phyloP scores from a whole-genome alignment of 2,329 filamentous ascomycete species.

The Epicoccum sorghinum region DNA sequence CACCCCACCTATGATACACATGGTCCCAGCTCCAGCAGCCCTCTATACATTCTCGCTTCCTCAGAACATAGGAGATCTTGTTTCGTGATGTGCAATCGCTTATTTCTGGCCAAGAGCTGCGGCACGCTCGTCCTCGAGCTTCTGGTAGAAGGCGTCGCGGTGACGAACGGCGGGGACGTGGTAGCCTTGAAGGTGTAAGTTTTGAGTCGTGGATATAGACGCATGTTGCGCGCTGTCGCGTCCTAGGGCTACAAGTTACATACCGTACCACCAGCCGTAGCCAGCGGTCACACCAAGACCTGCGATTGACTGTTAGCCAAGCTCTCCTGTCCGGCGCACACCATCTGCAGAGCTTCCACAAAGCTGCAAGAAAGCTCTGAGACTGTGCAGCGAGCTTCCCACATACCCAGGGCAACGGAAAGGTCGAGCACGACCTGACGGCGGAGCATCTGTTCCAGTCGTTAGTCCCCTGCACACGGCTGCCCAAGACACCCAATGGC shows the following conservation, averaged over 20 bases:
- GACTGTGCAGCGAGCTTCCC: not conserved
- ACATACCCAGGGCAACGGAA: slow-evolving; percentile 69
- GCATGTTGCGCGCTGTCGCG: not conserved
- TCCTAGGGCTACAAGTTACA: slow-evolving; percentile 35
- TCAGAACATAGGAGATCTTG: slow-evolving; percentile 37
- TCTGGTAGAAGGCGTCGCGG: slow-evolving; percentile 68
- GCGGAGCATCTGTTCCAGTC: slow-evolving; percentile 64
- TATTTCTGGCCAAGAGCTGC: slow-evolving; percentile 50
- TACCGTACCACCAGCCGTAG: slow-evolving; percentile 72
- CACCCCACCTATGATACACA: slow-evolving; percentile 42
- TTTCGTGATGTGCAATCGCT: slow-evolving; percentile 18
- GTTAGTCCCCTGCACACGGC: slow-evolving; percentile 31
- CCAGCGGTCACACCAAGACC: slow-evolving; percentile 67
- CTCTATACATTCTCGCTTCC: slow-evolving; percentile 32
- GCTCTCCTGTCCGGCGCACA: slow-evolving; percentile 17
- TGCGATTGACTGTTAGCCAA: slow-evolving; percentile 43
- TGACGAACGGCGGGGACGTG: slow-evolving; percentile 68
- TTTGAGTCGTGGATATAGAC: not conserved
- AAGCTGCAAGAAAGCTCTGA: not conserved
- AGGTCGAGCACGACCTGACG: slow-evolving; percentile 70
- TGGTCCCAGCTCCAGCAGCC: slow-evolving; percentile 30
- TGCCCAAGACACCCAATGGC: slow-evolving; percentile 37
- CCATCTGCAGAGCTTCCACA: slow-evolving; percentile 5
- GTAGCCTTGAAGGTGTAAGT: slow-evolving; percentile 57
- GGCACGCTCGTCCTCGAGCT: slow-evolving; percentile 67